Conservation (phyloP, 805 yeast species). For the Jamesozyma gamospora region DNA sequence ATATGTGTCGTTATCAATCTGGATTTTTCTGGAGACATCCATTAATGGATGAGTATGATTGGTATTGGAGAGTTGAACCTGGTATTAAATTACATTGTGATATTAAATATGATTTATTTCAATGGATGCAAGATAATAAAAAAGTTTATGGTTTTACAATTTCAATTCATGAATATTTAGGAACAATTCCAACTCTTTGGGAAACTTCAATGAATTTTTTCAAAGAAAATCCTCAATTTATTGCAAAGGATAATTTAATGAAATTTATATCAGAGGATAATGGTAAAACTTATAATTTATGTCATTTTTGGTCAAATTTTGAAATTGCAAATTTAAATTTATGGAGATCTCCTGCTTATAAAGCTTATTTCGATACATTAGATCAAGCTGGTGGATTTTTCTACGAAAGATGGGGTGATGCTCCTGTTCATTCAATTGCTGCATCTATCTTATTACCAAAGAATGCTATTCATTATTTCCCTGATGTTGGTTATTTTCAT, state of each 20-base stretch:
- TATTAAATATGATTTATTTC: constrained; percentile 68
- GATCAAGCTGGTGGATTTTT: constrained; percentile 68
- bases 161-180: constrained; percentile 40
- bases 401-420: constrained; percentile 89
- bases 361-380: constrained; percentile 47
- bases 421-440: constrained; percentile 77
- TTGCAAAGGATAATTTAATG: constrained; percentile 38
- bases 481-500: constrained; percentile 73
- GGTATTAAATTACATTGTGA: constrained; percentile 66
- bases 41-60: constrained; percentile 57
- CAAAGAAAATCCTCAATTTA: constrained; percentile 40
- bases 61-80: constrained; percentile 94
- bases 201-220: constrained; percentile 56
- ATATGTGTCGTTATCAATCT: constrained; percentile 83
- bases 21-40: constrained; percentile 76
- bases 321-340: constrained; percentile 64
- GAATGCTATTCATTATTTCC: constrained; percentile 60
- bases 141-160: constrained; percentile 59
- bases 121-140: constrained; percentile 66
- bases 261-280: constrained; percentile 53
- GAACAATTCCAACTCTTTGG: constrained; percentile 75
- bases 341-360: constrained; percentile 49
- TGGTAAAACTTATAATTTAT: constrained; percentile 56
- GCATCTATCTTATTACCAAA: constrained; percentile 60
- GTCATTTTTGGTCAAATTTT: constrained; percentile 78